Base-by-base conservation (phyloP, 495 filamentous ascomycete species). In the Lophiostoma macrostomum region DNA sequence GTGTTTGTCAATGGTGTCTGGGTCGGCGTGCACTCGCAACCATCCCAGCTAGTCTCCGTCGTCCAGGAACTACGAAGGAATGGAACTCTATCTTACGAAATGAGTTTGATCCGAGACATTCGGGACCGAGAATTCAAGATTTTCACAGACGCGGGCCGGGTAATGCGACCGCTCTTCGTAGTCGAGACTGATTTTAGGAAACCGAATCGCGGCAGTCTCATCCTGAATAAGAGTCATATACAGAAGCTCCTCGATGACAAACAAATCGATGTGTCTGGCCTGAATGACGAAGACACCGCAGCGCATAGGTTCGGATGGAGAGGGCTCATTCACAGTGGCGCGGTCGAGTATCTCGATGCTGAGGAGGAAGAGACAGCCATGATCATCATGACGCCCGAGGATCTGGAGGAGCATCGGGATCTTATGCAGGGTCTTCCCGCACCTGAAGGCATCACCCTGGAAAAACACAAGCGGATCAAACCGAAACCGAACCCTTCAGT, bases 321-420 rank as follows among this genome's bases (percentile, higher is more conserved):
- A 50, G 88, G 87, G 1, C 71, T 99, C 23, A 76, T 95, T 16
- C 77, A 81, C 35, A 79, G 77, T 7, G 93, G 93, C 60, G 86
- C 85, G 1, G 85, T 98, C 22, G 93, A 99, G 64, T 96, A 91
- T 61, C 81, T 99, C 3, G 93, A 99, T 68, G 93, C 94, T 0
- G 94, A 99, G 64, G 93, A 99, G 69, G 93, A 99, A 60, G 94
- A 99, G 70, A 91, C 88, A 0, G 84, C 91, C 38, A 99, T 97
- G 94, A 99, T 99, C 60, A 85, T 90, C 65, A 97, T 99, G 93
- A 90, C 90, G 0, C 93, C 93, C 0, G 91, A 97, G 60, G 93
- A 99, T 64, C 75, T 99, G 27, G 85, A 88, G 50, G 69, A 69
- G 13, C 62, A 85, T 80, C 46, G 81, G 77, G 24, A 75, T 76